Evolutionary conservation across 2,329 filamentous ascomycete genomes (phyloP), one percentile per base, ranked within the genome.

Genomic region (Microsporum ferrugineum): DNA sequence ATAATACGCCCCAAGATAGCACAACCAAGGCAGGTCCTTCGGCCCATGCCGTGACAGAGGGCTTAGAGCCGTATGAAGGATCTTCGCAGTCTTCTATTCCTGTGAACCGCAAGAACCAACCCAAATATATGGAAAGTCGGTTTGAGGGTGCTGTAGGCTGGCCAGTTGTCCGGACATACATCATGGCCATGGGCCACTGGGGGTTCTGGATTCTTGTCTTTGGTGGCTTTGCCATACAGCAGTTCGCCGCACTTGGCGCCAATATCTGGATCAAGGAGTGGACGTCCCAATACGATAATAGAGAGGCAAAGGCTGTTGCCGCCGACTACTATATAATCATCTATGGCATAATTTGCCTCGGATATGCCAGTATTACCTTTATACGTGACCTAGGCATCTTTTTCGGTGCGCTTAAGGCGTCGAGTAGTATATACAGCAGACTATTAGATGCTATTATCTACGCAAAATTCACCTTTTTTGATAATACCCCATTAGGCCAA

Each of bases 381-480:
- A 0, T 84, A 83, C 62, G 77, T 85, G 31, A 66, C 85, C 6
- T 84, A 84, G 0, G 84, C 89, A 83, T 92, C 68, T 80, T 91
- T 8, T 76, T 87, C 17, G 88, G 95, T 64, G 84, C 89, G 23
- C 91, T 94, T 70, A 82, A 82, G 38, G 89, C 91, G 0, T 89
- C 88, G 0, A 88, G 87, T 66, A 77, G 79, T 5, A 82, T 96
- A 58, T 96, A 96, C 73, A 78, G 78, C 63, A 79, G 84, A 43
- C 88, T 89, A 17, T 84, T 96, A 74, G 76, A 80, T 1, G 82
- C 82, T 58, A 89, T 96, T 58, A 87, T 87, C 70, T 83, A 85
- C 67, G 88, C 91, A 0, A 91, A 87, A 0, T 95, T 96, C 75
- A 84, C 90, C 0, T 96, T 91, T 91, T 94, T 95, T 75, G 91